A percentile compares a stretch with the other conserved stretches of the same genome.
Conservation (phyloP, 2,329 filamentous ascomycete species). For the Fusarium palustre region DNA sequence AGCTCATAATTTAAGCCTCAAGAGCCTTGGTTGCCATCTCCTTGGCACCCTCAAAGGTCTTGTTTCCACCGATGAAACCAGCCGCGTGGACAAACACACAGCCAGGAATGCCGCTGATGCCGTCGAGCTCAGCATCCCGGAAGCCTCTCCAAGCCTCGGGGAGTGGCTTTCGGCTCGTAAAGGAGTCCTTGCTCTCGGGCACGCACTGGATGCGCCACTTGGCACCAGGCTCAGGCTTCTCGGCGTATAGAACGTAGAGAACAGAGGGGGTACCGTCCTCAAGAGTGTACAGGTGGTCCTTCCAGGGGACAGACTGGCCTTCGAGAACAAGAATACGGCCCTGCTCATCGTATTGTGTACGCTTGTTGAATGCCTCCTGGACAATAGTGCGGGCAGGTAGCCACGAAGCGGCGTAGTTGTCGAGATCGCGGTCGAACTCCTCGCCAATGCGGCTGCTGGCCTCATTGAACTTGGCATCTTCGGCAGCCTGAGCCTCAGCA, state of each 20-base stretch:
- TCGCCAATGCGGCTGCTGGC: slow-evolving; percentile 89
- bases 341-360: slow-evolving; percentile 74
- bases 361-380: slow-evolving; percentile 76
- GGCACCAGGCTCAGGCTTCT: slow-evolving; percentile 77
- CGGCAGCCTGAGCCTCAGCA: slow-evolving; percentile 72
- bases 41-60: slow-evolving; percentile 87
- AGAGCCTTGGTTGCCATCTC: slow-evolving; percentile 86
- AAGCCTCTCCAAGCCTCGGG: slow-evolving; percentile 94
- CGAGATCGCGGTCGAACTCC: slow-evolving; percentile 84
- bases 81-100: slow-evolving; percentile 94
- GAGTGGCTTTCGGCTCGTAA: slow-evolving; percentile 90
- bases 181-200: slow-evolving; percentile 85
- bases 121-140: slow-evolving; percentile 85
- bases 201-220: slow-evolving; percentile 97
- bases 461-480: slow-evolving; percentile 82
- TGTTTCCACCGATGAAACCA: slow-evolving; percentile 96
- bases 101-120: slow-evolving; percentile 74
- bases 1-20: slow-evolving; percentile 52
- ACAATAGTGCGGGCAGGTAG: slow-evolving; percentile 87
- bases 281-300: slow-evolving; percentile 92
- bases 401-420: slow-evolving; percentile 82
- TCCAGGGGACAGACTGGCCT: slow-evolving; percentile 86
- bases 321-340: slow-evolving; percentile 87
- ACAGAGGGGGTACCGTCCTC: slow-evolving; percentile 73
- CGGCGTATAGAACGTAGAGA: slow-evolving; percentile 91